Base-by-base conservation (phyloP, 441 rosid genomes). In the Biscutella laevigata region DNA sequence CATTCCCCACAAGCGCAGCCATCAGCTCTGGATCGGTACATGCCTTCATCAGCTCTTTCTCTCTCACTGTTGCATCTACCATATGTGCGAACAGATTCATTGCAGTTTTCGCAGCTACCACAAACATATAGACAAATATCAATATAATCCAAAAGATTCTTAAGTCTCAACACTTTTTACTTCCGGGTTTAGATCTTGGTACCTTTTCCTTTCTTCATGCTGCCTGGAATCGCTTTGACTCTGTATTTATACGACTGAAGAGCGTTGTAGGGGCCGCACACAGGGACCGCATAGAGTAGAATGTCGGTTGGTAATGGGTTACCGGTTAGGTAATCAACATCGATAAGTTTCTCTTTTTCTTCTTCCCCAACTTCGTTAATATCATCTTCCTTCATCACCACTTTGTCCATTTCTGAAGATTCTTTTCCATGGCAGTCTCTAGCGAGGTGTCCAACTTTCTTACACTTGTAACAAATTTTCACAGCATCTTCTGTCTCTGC, bases 1-100 rank as follows among this genome's bases (percentile, higher is more conserved):
- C 92, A 58, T 84, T 94, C 56, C 96, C 95, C 0, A 94, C 65
- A n/a, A 88, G 84, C 7, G 94, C 86, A 12, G 97, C 96, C 7
- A 89, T 83, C 55, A 89, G 78, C 79, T 94, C 95, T 0, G 96
- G 88, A 60, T 89, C 99, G 0, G 94, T 80, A 56, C 95, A 89
- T 1, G 94, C 97, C 64, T 94, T 94, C 94, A 86, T 89, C 73
- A 89, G 72, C 71, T 88, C 97, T 75, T 86, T 89, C 83, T 94
- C 97, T 52, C 97, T 82, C 10, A 24, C 67, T 9, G 85, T 68
- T 19, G 94, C 88, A 42, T 94, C 97, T 0, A 75, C 50, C 86
- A 78, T 83, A 68, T 94, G 97, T 68, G 83, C 75, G 51, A 94
- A 86, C 69, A 94, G 72, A 74, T 81, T 86, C 95, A 83, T 79